Percentiles rank a stretch among this genome's conserved stretches.
Evolutionary conservation across 1,284 basidiomycete genomes (phyloP).

Genomic region (Ganoderma multipileum): DNA sequence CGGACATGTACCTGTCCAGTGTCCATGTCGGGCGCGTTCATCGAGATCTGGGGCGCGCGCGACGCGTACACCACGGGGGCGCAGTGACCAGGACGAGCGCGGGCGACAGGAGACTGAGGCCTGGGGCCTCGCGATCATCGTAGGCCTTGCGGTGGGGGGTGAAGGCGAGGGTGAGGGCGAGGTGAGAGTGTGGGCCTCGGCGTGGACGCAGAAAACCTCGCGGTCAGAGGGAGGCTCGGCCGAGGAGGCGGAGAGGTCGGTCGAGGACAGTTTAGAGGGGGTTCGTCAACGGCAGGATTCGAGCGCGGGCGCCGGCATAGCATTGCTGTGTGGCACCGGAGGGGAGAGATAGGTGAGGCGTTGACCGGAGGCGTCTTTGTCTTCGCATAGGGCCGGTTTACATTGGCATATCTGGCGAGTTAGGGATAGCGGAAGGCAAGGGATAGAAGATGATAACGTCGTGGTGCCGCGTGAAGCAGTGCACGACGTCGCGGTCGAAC

Average conservation of each 20-base stretch:
- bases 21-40: constrained; percentile 29
- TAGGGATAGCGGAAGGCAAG: constrained; percentile 39
- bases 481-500: constrained; percentile 79
- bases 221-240: constrained; percentile 58
- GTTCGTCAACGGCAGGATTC: constrained; percentile 82
- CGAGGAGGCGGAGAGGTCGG: constrained; percentile 48
- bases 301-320: constrained; percentile 47
- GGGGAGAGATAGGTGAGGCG: constrained; percentile 81
- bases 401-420: no score
- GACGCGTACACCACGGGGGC: constrained; percentile 14
- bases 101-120: constrained; percentile 31
- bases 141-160: constrained; percentile 38
- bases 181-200: no score
- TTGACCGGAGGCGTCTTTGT: constrained; percentile 67
- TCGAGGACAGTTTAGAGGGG: constrained; percentile 41
- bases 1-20: constrained; percentile 30
- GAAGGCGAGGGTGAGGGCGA: constrained; percentile 24
- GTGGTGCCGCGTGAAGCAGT: constrained; percentile 81
- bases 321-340: constrained; percentile 69
- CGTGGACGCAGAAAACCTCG: constrained; percentile 58
- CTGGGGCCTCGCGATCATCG: constrained; percentile 37
- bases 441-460: constrained; percentile 80
- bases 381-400: constrained; percentile 43
- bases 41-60: constrained; percentile 6
- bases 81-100: background rate